phyloP scores from a whole-genome alignment of 2,329 filamentous ascomycete species.

The Tolypocladium guangdongense region DNA sequence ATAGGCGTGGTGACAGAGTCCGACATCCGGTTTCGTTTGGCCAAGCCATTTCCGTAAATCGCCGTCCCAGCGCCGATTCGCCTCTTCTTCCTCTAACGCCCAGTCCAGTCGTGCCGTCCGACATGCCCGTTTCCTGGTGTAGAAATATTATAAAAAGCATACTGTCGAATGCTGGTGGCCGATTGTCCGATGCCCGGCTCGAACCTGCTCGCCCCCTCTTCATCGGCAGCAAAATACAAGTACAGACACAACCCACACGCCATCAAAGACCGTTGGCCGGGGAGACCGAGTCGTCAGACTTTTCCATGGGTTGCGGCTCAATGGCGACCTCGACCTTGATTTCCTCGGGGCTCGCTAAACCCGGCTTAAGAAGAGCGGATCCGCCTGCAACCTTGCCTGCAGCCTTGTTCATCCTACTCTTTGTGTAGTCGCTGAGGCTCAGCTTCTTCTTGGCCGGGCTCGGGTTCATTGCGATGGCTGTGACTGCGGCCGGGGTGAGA shows the following conservation, averaged over 20 bases:
- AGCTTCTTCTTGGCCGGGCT: constrained; percentile 58
- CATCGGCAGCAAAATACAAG: neutral
- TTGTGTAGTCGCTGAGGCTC: constrained; percentile 54
- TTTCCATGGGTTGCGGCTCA: constrained; percentile 18
- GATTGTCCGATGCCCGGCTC: neutral
- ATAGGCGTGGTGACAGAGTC: neutral
- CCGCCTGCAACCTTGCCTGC: constrained; percentile 24
- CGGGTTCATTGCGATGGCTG: constrained; percentile 34
- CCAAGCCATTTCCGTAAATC: neutral
- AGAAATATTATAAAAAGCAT: neutral
- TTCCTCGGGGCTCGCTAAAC: constrained; percentile 23
- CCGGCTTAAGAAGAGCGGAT: constrained; percentile 19
- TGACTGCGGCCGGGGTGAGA: constrained; percentile 30
- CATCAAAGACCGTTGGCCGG: constrained; percentile 17
- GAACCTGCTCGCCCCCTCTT: neutral
- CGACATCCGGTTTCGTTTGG: neutral
- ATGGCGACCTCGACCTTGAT: constrained; percentile 23
- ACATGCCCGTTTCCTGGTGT: neutral
- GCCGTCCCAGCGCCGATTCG: neutral
- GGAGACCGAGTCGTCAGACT: constrained; percentile 13
- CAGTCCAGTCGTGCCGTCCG: neutral
- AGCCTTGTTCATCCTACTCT: constrained; percentile 45
- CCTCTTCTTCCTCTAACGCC: neutral
- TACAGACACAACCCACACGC: constrained; percentile 13
- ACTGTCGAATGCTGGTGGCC: neutral